Evolutionary conservation across 441 rosid species (phyloP), one percentile per base, ranked within the genome.

Genomic region (Pelargonium australe): DNA sequence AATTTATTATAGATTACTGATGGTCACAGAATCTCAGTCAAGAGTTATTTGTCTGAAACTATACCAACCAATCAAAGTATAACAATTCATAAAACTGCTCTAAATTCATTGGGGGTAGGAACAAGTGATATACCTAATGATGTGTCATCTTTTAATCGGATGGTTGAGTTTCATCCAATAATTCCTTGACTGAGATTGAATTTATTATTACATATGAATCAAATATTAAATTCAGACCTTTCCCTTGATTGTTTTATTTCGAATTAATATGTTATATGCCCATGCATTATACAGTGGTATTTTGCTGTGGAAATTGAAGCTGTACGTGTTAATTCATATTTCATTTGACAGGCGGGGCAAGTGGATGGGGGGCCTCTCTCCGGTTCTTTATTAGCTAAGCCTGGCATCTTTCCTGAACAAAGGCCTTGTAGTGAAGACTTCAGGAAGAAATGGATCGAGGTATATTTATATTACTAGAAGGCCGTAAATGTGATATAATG

Each of bases 371-470:
- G 87, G 73, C 93, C 98, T 74, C 95, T 96, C 75, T 84, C 89
- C 79, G 96, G 91, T 75, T 60, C 87, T 62, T 85, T 91, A 43
- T 79, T 96, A 68, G 83, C 84, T 73, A 96, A 91, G 82, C 84
- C 90, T 68, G 94, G 92, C 37, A 77, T 77, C 68, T 96, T 84
- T 78, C 99, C 98, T 60, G 99, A 91, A 71, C 98, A 85, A 84
- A 85, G 78, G 75, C 76, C 87, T n/a, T 89, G 86, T 70, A 75
- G 86, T 64, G 98, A 93, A 80, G 99, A 96, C 63, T 87, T 83
- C 75, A 86, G 78, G 86, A 93, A 85, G 82, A 96, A 88, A 81
- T 96, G 98, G 98, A 82, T 93, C 72, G 99, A 96, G 96, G 98
- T 91, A 85, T 74, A 47, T 13, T 49, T 69, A 14, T 68, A 20